Percentiles rank a stretch among this genome's conserved stretches.
Evolutionary conservation across 2,329 filamentous ascomycete genomes (phyloP).

Genomic region (Didymella sp.): DNA sequence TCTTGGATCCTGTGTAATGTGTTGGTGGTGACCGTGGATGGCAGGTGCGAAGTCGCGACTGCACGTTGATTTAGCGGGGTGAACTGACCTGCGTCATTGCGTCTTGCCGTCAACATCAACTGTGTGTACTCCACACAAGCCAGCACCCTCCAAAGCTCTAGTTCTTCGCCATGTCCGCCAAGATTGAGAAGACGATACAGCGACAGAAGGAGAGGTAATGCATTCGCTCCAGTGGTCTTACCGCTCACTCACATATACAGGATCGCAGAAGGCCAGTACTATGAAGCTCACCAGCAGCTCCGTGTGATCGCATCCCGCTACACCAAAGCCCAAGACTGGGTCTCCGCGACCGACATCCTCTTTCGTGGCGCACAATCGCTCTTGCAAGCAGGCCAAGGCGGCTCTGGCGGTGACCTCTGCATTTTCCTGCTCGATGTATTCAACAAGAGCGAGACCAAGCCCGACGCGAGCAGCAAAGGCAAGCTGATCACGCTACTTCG

Average conservation of each 20-base stretch:
- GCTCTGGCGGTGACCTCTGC: constrained; percentile 88
- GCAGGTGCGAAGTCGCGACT: constrained; percentile 1
- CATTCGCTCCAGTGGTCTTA: neutral
- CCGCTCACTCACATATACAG: constrained; percentile 52
- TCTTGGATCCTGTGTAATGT: neutral
- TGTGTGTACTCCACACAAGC: neutral
- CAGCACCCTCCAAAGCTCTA: neutral
- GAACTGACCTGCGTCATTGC: constrained; percentile 31
- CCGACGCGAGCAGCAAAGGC: constrained; percentile 75
- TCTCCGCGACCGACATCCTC: constrained; percentile 85
- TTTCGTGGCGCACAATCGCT: constrained; percentile 83
- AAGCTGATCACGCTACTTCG: constrained; percentile 78
- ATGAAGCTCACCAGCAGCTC: constrained; percentile 98
- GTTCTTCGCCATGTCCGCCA: constrained; percentile 47
- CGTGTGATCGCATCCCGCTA: constrained; percentile 94
- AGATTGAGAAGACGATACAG: constrained; percentile 74
- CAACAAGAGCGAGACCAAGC: constrained; percentile 80
- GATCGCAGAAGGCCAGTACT: constrained; percentile 90
- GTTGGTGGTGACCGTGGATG: neutral
- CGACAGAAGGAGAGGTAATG: constrained; percentile 77
- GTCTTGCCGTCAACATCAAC: constrained; percentile 6
- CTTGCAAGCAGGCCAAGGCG: constrained; percentile 89
- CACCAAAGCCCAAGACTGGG: constrained; percentile 84
- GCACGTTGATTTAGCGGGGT: constrained; percentile 9
- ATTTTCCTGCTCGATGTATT: constrained; percentile 90